Base-by-base conservation (phyloP, 139 green algal species). In the Desmodesmus armatus region DNA sequence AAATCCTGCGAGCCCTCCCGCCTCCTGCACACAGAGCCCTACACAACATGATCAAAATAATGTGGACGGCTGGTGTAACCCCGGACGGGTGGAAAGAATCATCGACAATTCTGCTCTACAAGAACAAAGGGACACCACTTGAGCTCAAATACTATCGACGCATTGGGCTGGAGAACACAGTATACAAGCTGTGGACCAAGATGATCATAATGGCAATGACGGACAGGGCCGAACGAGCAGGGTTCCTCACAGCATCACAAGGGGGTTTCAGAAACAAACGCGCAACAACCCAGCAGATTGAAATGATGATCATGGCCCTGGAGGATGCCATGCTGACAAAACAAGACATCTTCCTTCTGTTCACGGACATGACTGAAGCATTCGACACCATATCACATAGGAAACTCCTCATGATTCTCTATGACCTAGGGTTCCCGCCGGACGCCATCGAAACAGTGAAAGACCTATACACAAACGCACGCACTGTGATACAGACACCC, bases 171-270 rank as follows among this genome's bases (percentile, higher is more conserved):
- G 51, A 47, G 3, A 63, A 85, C 66, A 90, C 87, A 4, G 41
- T 87, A 2, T 91, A 91, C 79, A 93, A 90, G 25, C 53, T 93
- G 0, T 93, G 87, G 85, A 91, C 85, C 5, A 67, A 74, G 13
- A 65, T 90, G 11, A 47, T 90, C 0, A 88, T 85, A 0, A 19
- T 73, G 0, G 41, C 69, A 5, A 69, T 90, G 0, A 43, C 35
- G 13, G 63, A 85, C 19, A 84, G 78, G 37, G 83, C 82, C 7
- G 67, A 89, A 25, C 11, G 65, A 0, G 29, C 71, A 11, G 5
- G 73, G 2, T 74, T 91, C 0, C 41, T 91, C 1, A 85, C 43
- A 39, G 80, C 43, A 37, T 25, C 67, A n/a, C 89, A 93, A 47
- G 87, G 78, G 3, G 89, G 85, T 5, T 93, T 93, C 43, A 27